A percentile compares a stretch with the other conserved stretches of the same genome.
These are phyloP conservation scores for Kodamaea fukazawae DNA, from an alignment of 805 yeast genomes.

Conservation along the genomic window DNA sequence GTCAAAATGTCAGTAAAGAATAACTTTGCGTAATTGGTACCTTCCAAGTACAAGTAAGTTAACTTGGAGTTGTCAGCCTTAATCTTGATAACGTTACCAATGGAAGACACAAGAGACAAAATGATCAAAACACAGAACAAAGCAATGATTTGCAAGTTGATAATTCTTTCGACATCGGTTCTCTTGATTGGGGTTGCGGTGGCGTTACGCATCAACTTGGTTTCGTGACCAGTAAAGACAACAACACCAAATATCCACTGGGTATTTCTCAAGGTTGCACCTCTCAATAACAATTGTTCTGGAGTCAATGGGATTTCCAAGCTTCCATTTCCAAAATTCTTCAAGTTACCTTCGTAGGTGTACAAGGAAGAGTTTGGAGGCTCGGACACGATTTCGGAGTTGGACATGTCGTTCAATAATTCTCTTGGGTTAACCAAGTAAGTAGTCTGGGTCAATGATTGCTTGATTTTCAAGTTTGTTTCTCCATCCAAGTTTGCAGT, in stretches of 20 bases:
- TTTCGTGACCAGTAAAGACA: constrained; percentile 96
- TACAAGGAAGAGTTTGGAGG: constrained; percentile 92
- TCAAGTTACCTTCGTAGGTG: constrained; percentile 88
- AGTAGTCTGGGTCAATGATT: constrained; percentile 76
- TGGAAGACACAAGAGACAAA: constrained; percentile 73
- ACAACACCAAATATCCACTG: constrained; percentile 94
- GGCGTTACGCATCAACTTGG: constrained; percentile 96
- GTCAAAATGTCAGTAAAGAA: constrained; percentile 89
- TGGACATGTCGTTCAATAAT: constrained; percentile 30
- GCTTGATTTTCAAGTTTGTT: constrained; percentile 93
- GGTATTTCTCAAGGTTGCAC: constrained; percentile 93
- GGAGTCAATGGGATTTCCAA: constrained; percentile 70
- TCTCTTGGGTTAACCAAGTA: constrained; percentile 64
- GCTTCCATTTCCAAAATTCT: constrained; percentile 48
- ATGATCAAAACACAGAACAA: constrained; percentile 76
- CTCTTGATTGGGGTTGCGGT: constrained; percentile 97
- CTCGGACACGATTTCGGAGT: constrained; percentile 63
- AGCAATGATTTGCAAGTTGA: constrained; percentile 87
- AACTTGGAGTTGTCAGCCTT: constrained; percentile 51
- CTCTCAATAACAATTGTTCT: constrained; percentile 88
- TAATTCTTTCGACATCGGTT: constrained; percentile 94
- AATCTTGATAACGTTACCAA: constrained; percentile 81
- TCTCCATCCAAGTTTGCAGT: constrained; percentile 98
- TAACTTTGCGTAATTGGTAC: constrained; percentile 61
- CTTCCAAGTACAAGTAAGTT: constrained; percentile 65